These are phyloP conservation scores for Patellifolia procumbens DNA, from an alignment of 179 eudicot species.

Conservation along the genomic window DNA sequence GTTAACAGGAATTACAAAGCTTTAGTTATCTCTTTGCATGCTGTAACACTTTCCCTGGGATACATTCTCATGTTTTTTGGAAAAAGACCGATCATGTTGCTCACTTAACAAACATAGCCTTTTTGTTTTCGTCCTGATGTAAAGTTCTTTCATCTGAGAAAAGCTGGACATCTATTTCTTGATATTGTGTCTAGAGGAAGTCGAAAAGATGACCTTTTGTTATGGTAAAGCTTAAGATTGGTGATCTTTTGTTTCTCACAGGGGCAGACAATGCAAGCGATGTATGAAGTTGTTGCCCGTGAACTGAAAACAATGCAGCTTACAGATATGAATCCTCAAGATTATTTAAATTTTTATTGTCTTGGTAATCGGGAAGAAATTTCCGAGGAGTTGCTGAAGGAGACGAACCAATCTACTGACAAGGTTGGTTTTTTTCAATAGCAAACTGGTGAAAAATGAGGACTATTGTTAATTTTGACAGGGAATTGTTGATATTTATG, in stretches of 20 bases:
- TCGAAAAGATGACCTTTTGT: not conserved
- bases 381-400: conserved; percentile 39
- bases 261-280: conserved; percentile 84
- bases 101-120: not conserved
- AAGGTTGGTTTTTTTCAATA: conserved; percentile 35
- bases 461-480: not conserved
- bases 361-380: conserved; percentile 76
- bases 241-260: conserved; percentile 35
- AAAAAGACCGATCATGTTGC: not conserved
- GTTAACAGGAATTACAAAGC: conserved; percentile 33
- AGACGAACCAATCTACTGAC: conserved; percentile 39
- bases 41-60: conserved; percentile 2
- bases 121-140: not conserved
- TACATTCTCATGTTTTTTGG: not conserved
- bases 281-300: conserved; percentile 72
- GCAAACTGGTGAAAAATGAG: conserved; percentile 1
- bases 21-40: not conserved
- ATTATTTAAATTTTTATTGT: conserved; percentile 84
- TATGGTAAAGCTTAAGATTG: conserved; percentile 1
- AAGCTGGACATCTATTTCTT: not conserved
- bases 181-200: not conserved
- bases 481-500: not conserved
- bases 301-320: conserved; percentile 62
- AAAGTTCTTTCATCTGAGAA: not conserved
- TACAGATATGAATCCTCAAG: conserved; percentile 56